phyloP scores from a whole-genome alignment of 176 grass and related monocot genomes.

The Zoysia japonica region DNA sequence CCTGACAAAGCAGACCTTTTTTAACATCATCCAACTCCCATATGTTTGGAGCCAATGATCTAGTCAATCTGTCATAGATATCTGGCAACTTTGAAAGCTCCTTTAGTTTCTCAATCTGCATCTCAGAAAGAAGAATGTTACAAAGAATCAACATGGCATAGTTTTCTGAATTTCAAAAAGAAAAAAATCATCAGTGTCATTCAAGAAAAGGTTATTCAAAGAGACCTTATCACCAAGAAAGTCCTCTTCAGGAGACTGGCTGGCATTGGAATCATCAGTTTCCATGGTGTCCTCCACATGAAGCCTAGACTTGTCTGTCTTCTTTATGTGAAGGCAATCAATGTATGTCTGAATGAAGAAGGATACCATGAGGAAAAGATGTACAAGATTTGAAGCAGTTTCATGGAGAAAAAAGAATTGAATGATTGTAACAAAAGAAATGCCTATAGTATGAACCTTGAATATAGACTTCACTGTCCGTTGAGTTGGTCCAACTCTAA shows the following conservation, averaged over 20 bases:
- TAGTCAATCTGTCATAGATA: conserved; percentile 88
- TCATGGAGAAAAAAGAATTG: neutral
- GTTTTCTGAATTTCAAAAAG: neutral
- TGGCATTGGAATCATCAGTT: conserved; percentile 43
- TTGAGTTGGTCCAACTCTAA: conserved; percentile 84
- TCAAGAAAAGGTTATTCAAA: neutral
- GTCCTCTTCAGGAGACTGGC: conserved; percentile 55
- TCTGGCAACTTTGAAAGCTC: conserved; percentile 94
- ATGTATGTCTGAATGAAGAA: conserved; percentile 81
- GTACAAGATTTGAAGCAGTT: conserved; percentile 1
- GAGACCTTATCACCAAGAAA: conserved; percentile 69
- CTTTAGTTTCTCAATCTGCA: conserved; percentile 93
- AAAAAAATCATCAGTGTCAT: neutral
- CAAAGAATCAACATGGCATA: neutral
- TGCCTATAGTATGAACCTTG: conserved; percentile 59
- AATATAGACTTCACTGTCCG: conserved; percentile 96
- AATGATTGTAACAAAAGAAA: conserved; percentile 11
- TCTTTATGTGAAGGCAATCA: conserved; percentile 99
- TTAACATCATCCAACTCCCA: conserved; percentile 99
- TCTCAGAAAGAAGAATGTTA: conserved; percentile 34
- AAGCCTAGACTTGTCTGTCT: conserved; percentile 93
- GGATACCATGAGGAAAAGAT: neutral
- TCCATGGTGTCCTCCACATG: conserved; percentile 72
- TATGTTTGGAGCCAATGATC: conserved; percentile 93
- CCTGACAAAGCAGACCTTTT: conserved; percentile 97